Conservation (phyloP, 169 alveolate genomes). For the Theileria orientalis region DNA sequence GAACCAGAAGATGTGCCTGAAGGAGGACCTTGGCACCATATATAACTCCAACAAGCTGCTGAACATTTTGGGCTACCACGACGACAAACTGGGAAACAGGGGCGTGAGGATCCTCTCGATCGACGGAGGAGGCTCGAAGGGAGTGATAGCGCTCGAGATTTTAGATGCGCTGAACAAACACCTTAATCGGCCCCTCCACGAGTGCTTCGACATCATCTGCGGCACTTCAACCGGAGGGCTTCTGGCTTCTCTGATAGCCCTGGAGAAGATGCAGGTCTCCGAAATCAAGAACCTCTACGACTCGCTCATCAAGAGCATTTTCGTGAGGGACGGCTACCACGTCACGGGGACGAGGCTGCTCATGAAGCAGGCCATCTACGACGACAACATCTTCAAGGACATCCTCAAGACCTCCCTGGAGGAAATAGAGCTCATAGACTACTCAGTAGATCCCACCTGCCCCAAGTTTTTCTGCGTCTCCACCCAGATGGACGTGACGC, state of each 20-base stretch:
- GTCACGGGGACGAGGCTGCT: constrained; percentile 71
- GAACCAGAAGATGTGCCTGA: constrained; percentile 16
- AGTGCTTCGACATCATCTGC: constrained; percentile 80
- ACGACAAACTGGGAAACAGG: constrained; percentile 23
- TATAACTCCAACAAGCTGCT: constrained; percentile 53
- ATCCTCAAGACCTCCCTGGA: constrained; percentile 68
- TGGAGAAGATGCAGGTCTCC: constrained; percentile 73
- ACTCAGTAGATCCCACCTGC: constrained; percentile 73
- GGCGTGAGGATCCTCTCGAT: constrained; percentile 76
- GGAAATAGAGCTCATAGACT: constrained; percentile 75
- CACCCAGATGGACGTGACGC: constrained; percentile 70
- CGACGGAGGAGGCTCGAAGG: constrained; percentile 87
- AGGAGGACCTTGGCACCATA: constrained; percentile 27
- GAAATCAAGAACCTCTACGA: constrained; percentile 74
- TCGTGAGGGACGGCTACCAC: constrained; percentile 72
- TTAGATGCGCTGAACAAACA: constrained; percentile 59
- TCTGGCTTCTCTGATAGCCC: constrained; percentile 75
- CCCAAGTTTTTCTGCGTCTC: constrained; percentile 82
- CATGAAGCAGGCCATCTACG: constrained; percentile 79
- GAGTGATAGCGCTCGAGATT: constrained; percentile 80
- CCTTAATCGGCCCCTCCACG: constrained; percentile 69
- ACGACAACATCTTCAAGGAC: constrained; percentile 67
- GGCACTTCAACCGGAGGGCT: constrained; percentile 87
- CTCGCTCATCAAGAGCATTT: constrained; percentile 73
- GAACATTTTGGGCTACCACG: constrained; percentile 60